A percentile compares a stretch with the other conserved stretches of the same genome.
phyloP scores from a whole-genome alignment of 495 filamentous ascomycete species.

The Penicillium odoratum region DNA sequence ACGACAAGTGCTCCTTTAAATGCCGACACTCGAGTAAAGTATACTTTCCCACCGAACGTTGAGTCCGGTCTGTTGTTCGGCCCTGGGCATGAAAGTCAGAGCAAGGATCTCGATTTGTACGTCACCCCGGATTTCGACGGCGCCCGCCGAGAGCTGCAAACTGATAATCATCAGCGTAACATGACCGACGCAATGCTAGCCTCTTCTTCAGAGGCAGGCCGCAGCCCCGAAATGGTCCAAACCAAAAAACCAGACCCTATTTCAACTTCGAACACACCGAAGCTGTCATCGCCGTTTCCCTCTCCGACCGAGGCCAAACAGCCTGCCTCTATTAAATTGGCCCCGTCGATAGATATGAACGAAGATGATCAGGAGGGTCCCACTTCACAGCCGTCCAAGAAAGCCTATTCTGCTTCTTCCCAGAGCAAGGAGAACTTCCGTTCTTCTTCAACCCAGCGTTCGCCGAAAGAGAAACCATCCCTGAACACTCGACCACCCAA shows the following conservation, averaged over 20 bases:
- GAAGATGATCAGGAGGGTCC: constrained; percentile 10
- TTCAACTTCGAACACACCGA: constrained; percentile 23
- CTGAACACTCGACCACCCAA: constrained; percentile 31
- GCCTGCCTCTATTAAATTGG: constrained; percentile 21
- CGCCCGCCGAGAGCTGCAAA: constrained; percentile 14
- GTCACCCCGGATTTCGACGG: constrained; percentile 8
- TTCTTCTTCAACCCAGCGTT: constrained; percentile 24
- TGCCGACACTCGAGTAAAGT: constrained; percentile 21
- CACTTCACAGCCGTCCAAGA: constrained; percentile 6
- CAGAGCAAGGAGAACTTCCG: constrained; percentile 26
- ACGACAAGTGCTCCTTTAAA: constrained; percentile 31
- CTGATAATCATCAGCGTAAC: constrained; percentile 22
- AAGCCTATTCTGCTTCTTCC: background rate
- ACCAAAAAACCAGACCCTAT: constrained; percentile 27
- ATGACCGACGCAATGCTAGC: constrained; percentile 30
- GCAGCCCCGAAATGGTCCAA: constrained; percentile 18
- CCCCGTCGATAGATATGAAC: constrained; percentile 8
- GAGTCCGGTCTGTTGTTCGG: background rate
- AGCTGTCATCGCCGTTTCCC: constrained; percentile 35
- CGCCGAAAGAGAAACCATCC: constrained; percentile 24
- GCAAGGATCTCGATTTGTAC: constrained; percentile 21
- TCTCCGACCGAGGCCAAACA: constrained; percentile 34
- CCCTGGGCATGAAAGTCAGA: constrained; percentile 19
- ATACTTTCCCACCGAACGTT: constrained; percentile 5
- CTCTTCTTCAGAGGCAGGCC: constrained; percentile 25